Evolutionary conservation across 257 asterid species (phyloP), one percentile per base, ranked within the genome.

Genomic region (Echites panduratus): DNA sequence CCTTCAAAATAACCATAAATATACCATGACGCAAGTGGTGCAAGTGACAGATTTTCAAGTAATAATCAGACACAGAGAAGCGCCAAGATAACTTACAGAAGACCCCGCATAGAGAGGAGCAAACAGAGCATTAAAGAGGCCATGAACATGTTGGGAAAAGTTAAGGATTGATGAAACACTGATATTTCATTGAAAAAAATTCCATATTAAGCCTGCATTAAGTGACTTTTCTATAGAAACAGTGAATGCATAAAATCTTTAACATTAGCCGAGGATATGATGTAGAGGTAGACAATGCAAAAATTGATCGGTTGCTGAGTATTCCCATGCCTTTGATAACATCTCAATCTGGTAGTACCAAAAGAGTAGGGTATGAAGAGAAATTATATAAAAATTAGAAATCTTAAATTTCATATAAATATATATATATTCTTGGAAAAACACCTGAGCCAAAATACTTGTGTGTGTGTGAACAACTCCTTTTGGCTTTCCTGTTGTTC

Each of bases 401-500:
- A 48, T 62, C 48, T 45, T 47, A 22, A 70, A 78, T 64, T 27
- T 2, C 32, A 13, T 45, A 13, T 2, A n/a, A 29, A 41, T 40
- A 13, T n/a, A 29, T 35, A 41, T 9, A 41, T 0, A 9, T 12
- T 32, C 48, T 13, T 26, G 20, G 77, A 73, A 45, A 54, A 44
- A 40, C 82, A 94, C 99, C 97, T 94, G 99, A 38, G 99, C 88
- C 76, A 91, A 81, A 79, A 94, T 83, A 68, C 96, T 90, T 70
- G 81, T 80, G 78, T 91, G 97, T n/a, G 99, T 94, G 86, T 94
- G 99, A 73, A 94, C 97, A 71, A 80, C 99, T 76, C 99, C 99
- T 89, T 94, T 94, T 44, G 99, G 99, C 80, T 90, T 94, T 61
- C 99, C 99, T 7, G 99, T 94, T 29, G 99, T 91, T 70, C 99